These are phyloP conservation scores for Trichosphaerium sp. DNA, from an alignment of 78 protist species.

Conservation along the genomic window DNA sequence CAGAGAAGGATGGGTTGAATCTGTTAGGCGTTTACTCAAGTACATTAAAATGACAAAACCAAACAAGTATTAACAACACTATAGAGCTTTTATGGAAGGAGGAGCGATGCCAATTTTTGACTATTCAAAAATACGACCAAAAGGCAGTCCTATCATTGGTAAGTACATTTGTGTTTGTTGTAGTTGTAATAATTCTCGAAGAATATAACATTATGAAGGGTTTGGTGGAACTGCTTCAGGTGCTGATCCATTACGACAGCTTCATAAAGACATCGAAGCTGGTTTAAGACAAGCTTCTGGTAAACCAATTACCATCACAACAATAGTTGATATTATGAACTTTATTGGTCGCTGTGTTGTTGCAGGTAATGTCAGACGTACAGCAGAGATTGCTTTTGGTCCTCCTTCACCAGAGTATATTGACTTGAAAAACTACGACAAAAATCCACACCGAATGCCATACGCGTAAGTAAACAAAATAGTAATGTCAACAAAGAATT, in stretches of 20 bases:
- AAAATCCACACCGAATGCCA: constrained; percentile 59
- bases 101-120: too few species aligned
- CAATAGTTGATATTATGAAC: constrained; percentile 81
- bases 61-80: too few species aligned
- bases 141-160: constrained; percentile 47
- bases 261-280: constrained; percentile 30
- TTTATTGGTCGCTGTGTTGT: constrained; percentile 74
- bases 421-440: constrained; percentile 64
- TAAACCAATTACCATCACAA: constrained; percentile 20
- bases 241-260: constrained; percentile 38
- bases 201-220: constrained; percentile 18
- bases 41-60: constrained; percentile 9
- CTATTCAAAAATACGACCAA: constrained; percentile 42
- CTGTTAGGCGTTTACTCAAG: constrained; percentile 42
- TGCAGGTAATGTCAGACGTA: constrained; percentile 67
- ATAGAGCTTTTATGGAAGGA: too few species aligned
- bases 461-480: too few species aligned
- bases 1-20: constrained; percentile 74
- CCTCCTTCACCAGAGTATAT: constrained; percentile 49
- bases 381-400: constrained; percentile 86
- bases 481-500: too few species aligned
- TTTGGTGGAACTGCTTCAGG: constrained; percentile 82
- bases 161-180: not conserved
- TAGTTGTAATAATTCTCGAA: too few species aligned
- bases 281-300: constrained; percentile 17